Evolutionary conservation across 2,329 filamentous ascomycete species (phyloP).

Genomic region (Paradendryphiella salina): DNA sequence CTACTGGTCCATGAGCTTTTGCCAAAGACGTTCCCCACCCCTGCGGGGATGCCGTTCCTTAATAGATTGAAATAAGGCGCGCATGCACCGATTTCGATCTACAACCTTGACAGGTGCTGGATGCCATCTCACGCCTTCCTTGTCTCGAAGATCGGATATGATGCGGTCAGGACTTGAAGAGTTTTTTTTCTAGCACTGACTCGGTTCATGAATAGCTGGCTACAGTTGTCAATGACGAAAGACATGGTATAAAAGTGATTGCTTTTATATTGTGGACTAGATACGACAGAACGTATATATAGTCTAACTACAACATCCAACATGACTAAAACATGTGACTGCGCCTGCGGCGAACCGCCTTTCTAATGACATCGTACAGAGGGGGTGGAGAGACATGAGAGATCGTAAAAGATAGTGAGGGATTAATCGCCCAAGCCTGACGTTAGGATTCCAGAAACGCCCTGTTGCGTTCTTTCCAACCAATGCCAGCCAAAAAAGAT

Average conservation of each 20-base stretch:
- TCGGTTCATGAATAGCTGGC: too few relatives aligned
- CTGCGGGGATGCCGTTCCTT: too few relatives aligned
- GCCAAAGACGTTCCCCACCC: too few relatives aligned
- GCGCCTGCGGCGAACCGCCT: conserved; percentile 7
- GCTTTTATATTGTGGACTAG: conserved; percentile 13
- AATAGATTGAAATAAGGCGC: too few relatives aligned
- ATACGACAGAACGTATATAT: conserved; percentile 15
- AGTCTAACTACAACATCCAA: conserved; percentile 14
- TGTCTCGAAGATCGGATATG: too few relatives aligned
- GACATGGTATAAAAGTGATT: conserved; percentile 3
- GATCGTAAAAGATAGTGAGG: conserved; percentile 26
- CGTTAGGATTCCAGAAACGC: conserved; percentile 19
- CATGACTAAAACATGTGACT: conserved; percentile 15
- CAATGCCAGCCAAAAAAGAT: conserved; percentile 17
- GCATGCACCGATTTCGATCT: too few relatives aligned
- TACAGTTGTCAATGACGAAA: neutral
- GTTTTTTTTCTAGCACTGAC: too few relatives aligned
- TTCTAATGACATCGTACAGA: conserved; percentile 13
- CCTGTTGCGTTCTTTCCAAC: conserved; percentile 17
- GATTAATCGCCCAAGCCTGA: conserved; percentile 20
- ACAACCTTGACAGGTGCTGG: too few relatives aligned
- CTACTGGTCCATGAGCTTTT: too few relatives aligned
- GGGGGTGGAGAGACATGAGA: conserved; percentile 13
- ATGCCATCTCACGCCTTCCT: too few relatives aligned
- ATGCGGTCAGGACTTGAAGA: too few relatives aligned